Conservation (phyloP, 177 flowering plant genomes). For the Vitis hybrid region DNA sequence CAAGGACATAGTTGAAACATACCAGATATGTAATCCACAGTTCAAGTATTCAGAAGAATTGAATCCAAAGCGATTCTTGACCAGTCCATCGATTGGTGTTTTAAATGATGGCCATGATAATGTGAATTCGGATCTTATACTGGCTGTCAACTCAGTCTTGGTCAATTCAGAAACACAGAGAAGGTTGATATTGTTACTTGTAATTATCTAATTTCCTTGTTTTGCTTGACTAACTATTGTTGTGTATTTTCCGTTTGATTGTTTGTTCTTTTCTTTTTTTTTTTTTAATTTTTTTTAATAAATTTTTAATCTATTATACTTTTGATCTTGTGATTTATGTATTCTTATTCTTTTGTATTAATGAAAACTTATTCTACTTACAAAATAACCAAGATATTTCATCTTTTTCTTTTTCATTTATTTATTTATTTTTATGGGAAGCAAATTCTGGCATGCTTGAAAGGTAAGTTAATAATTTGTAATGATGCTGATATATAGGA, state of each 20-base stretch:
- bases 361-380: not conserved
- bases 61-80: slow-evolving; percentile 82
- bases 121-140: slow-evolving; percentile 90
- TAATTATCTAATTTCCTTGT: not conserved
- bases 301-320: not conserved
- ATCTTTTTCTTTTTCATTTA: not conserved
- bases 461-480: too few relatives aligned
- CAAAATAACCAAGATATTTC: not conserved
- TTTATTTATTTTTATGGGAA: too few relatives aligned
- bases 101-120: slow-evolving; percentile 95
- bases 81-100: slow-evolving; percentile 85
- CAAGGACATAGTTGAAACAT: slow-evolving; percentile 87
- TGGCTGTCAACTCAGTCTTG: slow-evolving; percentile 66
- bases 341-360: not conserved
- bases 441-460: too few relatives aligned
- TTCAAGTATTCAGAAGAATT: slow-evolving; percentile 79
- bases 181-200: slow-evolving; percentile 51
- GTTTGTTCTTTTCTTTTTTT: not conserved
- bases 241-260: not conserved
- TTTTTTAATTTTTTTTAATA: not conserved
- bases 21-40: slow-evolving; percentile 76
- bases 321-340: too few relatives aligned
- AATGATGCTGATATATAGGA: too few relatives aligned
- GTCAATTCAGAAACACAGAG: slow-evolving; percentile 48
- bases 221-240: not conserved